These are phyloP conservation scores for Artemisia annua DNA, from an alignment of 129 eudicot genomes.

Conservation along the genomic window DNA sequence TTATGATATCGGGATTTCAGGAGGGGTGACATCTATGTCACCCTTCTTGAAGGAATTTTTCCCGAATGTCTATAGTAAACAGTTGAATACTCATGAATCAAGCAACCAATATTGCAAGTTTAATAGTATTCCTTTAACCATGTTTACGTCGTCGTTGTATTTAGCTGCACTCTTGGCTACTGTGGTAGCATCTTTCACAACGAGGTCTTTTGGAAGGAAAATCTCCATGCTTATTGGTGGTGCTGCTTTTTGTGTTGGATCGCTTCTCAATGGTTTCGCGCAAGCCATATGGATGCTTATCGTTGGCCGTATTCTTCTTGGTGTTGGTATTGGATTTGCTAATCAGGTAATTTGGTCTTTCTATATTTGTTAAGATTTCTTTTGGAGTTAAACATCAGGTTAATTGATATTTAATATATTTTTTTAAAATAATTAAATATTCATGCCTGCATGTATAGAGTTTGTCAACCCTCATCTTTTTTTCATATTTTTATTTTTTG, in stretches of 20 bases:
- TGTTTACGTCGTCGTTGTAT: slow-evolving; percentile 57
- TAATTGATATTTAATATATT: no score
- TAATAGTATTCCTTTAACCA: slow-evolving; percentile 34
- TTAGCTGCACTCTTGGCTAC: slow-evolving; percentile 46
- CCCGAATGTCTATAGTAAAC: slow-evolving; percentile 31
- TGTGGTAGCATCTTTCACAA: slow-evolving; percentile 27
- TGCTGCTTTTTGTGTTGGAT: slow-evolving; percentile 30
- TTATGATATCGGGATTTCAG: slow-evolving; percentile 54
- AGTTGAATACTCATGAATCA: slow-evolving; percentile 4
- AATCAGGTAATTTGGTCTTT: slow-evolving; percentile 41
- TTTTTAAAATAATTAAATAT: no score
- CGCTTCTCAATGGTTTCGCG: slow-evolving; percentile 42
- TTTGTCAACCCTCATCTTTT: no score
- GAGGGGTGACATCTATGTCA: slow-evolving; percentile 48
- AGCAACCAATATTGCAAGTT: slow-evolving; percentile 57
- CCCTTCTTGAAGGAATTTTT: slow-evolving; percentile 38
- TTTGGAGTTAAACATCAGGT: no score
- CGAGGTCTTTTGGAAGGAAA: slow-evolving; percentile 34
- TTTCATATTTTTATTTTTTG: background rate
- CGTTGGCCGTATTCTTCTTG: slow-evolving; percentile 50
- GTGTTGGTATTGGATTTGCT: slow-evolving; percentile 57
- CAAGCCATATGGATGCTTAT: slow-evolving; percentile 39
- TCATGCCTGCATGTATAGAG: no score
- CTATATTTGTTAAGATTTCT: no score
- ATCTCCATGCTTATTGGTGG: slow-evolving; percentile 51